Conservation (phyloP, 2,329 filamentous ascomycete species). For the Alternaria sp. region DNA sequence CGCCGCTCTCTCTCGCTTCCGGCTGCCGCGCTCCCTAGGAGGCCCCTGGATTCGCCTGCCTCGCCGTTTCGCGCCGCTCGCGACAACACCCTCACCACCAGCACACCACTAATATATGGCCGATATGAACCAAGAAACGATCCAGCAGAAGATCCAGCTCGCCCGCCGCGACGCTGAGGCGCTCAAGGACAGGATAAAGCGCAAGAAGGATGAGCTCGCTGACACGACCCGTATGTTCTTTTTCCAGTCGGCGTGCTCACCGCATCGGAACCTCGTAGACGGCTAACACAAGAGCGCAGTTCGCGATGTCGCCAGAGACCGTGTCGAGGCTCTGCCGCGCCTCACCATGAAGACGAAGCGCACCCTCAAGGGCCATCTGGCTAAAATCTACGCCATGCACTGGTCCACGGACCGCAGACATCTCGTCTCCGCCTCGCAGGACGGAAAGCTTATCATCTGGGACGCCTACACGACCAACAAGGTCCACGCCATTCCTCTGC, state of each 20-base stretch:
- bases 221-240: constrained; percentile 87
- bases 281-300: constrained; percentile 62
- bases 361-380: constrained; percentile 95
- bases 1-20: constrained; percentile 27
- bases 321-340: constrained; percentile 88
- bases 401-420: constrained; percentile 99
- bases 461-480: constrained; percentile 99
- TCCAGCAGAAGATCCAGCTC: constrained; percentile 79
- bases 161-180: constrained; percentile 97
- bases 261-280: neutral
- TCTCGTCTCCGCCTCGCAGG: constrained; percentile 96
- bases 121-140: constrained; percentile 58
- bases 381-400: constrained; percentile 99
- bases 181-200: constrained; percentile 97
- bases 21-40: constrained; percentile 38
- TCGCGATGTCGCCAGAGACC: constrained; percentile 87
- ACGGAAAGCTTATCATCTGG: constrained; percentile 99
- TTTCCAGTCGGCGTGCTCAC: neutral
- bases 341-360: constrained; percentile 98
- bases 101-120: constrained; percentile 45
- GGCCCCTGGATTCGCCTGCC: constrained; percentile 44
- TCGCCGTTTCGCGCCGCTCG: constrained; percentile 26
- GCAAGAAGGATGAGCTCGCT: constrained; percentile 99
- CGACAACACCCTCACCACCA: constrained; percentile 16
- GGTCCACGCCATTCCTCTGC: constrained; percentile 95